These are phyloP conservation scores for Coelastrella sp. DNA, from an alignment of 139 green algal genomes.

Conservation along the genomic window DNA sequence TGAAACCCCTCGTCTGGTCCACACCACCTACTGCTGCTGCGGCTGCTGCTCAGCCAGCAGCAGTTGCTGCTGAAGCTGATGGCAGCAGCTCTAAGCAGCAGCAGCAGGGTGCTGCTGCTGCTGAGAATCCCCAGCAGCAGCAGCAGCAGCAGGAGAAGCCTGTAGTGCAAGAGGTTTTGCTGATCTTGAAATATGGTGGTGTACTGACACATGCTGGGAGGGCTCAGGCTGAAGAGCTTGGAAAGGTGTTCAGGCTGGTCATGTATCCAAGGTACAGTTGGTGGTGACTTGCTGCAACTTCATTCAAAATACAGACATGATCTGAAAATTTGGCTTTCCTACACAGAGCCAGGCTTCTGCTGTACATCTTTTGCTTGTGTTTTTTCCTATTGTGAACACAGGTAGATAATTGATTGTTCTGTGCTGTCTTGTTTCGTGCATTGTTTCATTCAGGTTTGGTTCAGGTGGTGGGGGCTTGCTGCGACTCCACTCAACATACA, in stretches of 20 bases:
- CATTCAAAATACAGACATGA: background rate
- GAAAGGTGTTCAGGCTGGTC: conserved; percentile 90
- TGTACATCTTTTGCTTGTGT: too few relatives aligned
- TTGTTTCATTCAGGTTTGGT: conserved; percentile 19
- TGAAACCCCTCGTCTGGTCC: conserved; percentile 89
- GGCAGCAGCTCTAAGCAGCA: background rate
- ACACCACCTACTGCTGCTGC: conserved; percentile 13
- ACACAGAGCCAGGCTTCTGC: too few relatives aligned
- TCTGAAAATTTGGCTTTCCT: too few relatives aligned
- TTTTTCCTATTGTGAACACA: too few relatives aligned
- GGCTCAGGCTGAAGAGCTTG: conserved; percentile 92
- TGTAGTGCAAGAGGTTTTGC: conserved; percentile 53
- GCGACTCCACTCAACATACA: conserved; percentile 98
- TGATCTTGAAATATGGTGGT: conserved; percentile 73
- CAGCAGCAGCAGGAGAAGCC: conserved; percentile 51
- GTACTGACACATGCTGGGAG: conserved; percentile 88
- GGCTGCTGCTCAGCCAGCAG: background rate
- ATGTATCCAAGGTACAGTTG: conserved; percentile 93
- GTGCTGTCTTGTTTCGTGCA: too few relatives aligned
- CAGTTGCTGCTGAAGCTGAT: background rate
- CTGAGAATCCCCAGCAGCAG: conserved; percentile 23
- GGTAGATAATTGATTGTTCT: too few relatives aligned
- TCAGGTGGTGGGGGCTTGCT: conserved; percentile 85
- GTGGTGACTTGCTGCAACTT: background rate
- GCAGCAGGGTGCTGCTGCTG: background rate